These are phyloP conservation scores for Neurospora crassa DNA, from an alignment of 2,329 filamentous ascomycete genomes.

Conservation along the genomic window DNA sequence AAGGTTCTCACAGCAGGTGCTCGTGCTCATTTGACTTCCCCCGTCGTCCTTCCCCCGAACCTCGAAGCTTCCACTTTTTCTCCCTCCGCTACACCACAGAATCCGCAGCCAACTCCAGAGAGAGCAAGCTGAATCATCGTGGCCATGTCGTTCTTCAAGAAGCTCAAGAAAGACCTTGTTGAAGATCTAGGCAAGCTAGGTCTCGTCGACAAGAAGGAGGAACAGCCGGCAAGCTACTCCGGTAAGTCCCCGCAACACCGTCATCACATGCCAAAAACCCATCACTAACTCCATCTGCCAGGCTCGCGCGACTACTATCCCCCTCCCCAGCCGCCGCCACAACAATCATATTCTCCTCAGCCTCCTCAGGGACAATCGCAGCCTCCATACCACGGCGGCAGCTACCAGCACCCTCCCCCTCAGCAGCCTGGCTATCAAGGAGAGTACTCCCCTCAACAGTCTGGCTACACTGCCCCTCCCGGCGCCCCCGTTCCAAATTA, in stretches of 20 bases:
- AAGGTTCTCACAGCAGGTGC: background rate
- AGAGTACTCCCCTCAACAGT: background rate
- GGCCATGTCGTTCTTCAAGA: constrained; percentile 28
- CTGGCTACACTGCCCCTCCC: constrained; percentile 1
- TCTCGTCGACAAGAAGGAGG: constrained; percentile 24
- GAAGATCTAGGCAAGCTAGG: constrained; percentile 25
- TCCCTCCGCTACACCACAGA: background rate
- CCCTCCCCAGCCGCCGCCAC: constrained; percentile 5
- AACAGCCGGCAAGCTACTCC: constrained; percentile 9
- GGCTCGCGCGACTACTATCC: constrained; percentile 5
- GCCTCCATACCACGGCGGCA: constrained; percentile 6
- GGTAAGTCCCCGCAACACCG: constrained; percentile 3
- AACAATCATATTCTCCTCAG: constrained; percentile 5
- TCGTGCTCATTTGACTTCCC: background rate
- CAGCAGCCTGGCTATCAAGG: constrained; percentile 2
- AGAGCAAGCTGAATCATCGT: background rate
- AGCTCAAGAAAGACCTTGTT: constrained; percentile 26
- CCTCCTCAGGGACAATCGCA: constrained; percentile 5
- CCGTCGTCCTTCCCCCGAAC: background rate
- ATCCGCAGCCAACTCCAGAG: background rate
- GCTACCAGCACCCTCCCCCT: constrained; percentile 4
- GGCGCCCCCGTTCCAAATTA: constrained; percentile 8
- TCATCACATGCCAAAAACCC: background rate
- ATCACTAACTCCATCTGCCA: background rate
- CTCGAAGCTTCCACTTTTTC: background rate